Evolutionary conservation across 2,329 filamentous ascomycete genomes (phyloP).

Genomic region (Rutstroemia sp.): DNA sequence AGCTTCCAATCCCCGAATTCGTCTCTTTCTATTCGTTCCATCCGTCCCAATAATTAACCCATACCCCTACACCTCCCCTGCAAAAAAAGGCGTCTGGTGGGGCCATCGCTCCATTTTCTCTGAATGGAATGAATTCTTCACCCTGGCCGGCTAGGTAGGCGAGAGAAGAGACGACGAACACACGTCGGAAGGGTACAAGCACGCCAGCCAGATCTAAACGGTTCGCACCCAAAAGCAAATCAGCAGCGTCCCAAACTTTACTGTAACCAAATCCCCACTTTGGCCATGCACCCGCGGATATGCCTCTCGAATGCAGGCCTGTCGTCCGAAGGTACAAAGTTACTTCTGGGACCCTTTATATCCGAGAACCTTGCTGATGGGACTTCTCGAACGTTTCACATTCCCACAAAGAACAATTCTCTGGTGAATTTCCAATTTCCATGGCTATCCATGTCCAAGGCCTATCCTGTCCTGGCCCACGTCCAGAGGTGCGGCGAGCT

Average conservation of each 20-base stretch:
- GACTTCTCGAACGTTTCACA: constrained; percentile 28
- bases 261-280: neutral
- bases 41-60: no score
- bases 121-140: neutral
- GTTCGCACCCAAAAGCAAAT: no score
- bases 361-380: constrained; percentile 21
- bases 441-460: neutral
- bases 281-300: neutral
- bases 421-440: neutral
- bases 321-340: neutral
- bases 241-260: no score
- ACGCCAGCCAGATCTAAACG: neutral
- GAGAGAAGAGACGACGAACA: neutral
- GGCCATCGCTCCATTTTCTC: no score
- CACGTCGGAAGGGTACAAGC: neutral
- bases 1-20: no score
- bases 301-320: neutral
- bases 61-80: no score
- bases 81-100: no score
- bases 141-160: neutral
- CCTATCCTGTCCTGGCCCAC: no score
- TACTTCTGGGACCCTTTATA: neutral
- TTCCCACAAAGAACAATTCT: neutral
- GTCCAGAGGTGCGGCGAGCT: no score
- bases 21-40: no score